Percentiles rank a stretch among this genome's conserved stretches.
Conservation (phyloP, 108 stramenopile genomes). For the Pseudonitzschia pungens region DNA sequence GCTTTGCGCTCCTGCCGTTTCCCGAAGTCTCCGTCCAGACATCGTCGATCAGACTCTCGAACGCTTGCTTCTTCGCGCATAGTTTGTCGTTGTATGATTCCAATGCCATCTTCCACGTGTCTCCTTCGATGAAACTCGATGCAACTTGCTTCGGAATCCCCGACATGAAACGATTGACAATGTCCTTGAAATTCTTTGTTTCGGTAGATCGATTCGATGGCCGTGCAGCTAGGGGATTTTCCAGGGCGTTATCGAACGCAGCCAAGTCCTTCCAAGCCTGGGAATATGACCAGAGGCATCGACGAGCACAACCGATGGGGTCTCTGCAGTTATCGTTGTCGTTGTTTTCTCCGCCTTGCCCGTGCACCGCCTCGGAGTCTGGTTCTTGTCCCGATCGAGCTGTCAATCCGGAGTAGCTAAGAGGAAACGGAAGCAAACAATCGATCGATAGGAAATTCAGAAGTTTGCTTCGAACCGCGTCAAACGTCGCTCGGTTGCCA, state of each 20-base stretch:
- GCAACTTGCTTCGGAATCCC: constrained; percentile 10
- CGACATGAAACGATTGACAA: not conserved
- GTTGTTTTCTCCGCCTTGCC: not conserved
- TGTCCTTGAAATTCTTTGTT: constrained; percentile 1
- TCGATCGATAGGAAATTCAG: not conserved
- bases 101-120: not conserved
- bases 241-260: not conserved
- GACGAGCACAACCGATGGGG: not conserved
- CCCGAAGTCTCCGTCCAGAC: not conserved
- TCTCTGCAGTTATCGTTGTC: no score
- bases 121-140: constrained; percentile 12
- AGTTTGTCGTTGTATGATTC: not conserved
- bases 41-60: constrained; percentile 7
- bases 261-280: constrained; percentile 1
- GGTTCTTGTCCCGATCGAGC: not conserved
- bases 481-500: not conserved
- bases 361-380: not conserved
- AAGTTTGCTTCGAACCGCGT: not conserved
- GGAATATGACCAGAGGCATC: constrained; percentile 4
- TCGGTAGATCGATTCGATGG: not conserved
- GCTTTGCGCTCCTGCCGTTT: not conserved
- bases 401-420: constrained; percentile 7
- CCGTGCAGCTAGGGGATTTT: not conserved
- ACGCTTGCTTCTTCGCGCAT: not conserved
- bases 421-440: constrained; percentile 9